These are phyloP conservation scores for Kuraishia hungarica DNA, from an alignment of 805 yeast genomes.

Conservation along the genomic window DNA sequence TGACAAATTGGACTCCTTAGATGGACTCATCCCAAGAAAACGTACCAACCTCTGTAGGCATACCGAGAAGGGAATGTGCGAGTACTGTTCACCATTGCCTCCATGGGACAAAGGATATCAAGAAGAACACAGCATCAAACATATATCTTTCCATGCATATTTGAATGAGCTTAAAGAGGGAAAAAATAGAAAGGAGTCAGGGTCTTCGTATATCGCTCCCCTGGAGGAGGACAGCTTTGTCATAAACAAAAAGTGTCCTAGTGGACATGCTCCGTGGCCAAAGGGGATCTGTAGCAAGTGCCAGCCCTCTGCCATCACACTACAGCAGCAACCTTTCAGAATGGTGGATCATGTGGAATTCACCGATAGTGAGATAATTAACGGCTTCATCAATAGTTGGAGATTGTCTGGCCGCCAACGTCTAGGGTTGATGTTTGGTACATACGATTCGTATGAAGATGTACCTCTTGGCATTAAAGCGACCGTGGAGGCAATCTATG, in stretches of 20 bases:
- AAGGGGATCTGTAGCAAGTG: constrained; percentile 91
- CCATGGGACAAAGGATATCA: constrained; percentile 87
- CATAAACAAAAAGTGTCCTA: constrained; percentile 56
- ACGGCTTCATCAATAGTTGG: constrained; percentile 87
- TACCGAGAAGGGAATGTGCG: constrained; percentile 95
- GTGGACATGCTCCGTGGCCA: constrained; percentile 93
- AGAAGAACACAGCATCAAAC: constrained; percentile 72
- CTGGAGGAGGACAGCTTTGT: constrained; percentile 61
- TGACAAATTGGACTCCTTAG: constrained; percentile 47
- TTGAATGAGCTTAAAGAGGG: constrained; percentile 62
- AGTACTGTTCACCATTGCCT: constrained; percentile 89
- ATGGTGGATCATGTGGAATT: constrained; percentile 98
- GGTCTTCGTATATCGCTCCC: constrained; percentile 73
- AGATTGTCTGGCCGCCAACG: constrained; percentile 83
- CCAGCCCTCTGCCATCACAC: constrained; percentile 91
- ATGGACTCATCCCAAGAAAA: constrained; percentile 66
- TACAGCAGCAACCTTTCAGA: constrained; percentile 82
- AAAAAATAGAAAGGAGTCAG: constrained; percentile 50
- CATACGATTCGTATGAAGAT: constrained; percentile 65
- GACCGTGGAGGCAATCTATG: constrained; percentile 87
- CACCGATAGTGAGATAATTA: constrained; percentile 62
- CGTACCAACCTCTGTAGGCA: constrained; percentile 69
- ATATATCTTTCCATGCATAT: constrained; percentile 79
- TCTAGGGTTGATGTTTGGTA: constrained; percentile 77
- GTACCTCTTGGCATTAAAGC: constrained; percentile 94